phyloP scores from a whole-genome alignment of 2,329 filamentous ascomycete species.

The Colletotrichum trifolii region DNA sequence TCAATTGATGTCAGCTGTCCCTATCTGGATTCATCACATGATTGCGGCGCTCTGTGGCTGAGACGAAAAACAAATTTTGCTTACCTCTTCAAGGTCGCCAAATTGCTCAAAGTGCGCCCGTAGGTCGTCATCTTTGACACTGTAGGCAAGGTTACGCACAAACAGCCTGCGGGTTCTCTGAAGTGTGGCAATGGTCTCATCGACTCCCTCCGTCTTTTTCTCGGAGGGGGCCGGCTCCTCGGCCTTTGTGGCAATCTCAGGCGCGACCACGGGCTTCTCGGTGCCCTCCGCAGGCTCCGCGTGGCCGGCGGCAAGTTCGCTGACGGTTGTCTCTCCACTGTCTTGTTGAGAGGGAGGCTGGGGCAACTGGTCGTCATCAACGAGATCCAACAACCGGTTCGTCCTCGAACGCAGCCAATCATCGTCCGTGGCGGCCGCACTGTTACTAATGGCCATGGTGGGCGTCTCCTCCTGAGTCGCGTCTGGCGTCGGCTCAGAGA shows the following conservation, averaged over 20 bases:
- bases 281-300: conserved; percentile 36
- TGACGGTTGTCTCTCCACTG: conserved; percentile 32
- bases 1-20: conserved; percentile 95
- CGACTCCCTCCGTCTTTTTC: conserved; percentile 47
- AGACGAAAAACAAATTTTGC: conserved; percentile 49
- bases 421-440: conserved; percentile 71
- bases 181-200: conserved; percentile 68
- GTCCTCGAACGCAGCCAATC: conserved; percentile 95
- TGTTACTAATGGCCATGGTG: conserved; percentile 11
- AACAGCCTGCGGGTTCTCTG: conserved; percentile 83
- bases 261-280: conserved; percentile 36
- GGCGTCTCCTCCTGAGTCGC: conserved; percentile 25
- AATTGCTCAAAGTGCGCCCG: conserved; percentile 76
- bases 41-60: conserved; percentile 23
- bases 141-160: conserved; percentile 88
- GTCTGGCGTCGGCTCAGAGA: conserved; percentile 17
- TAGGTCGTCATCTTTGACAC: conserved; percentile 80
- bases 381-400: conserved; percentile 84
- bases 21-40: conserved; percentile 98
- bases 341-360: conserved; percentile 38
- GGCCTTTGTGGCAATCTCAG: conserved; percentile 42
- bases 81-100: conserved; percentile 88
- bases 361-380: conserved; percentile 75
- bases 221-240: conserved; percentile 27
- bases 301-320: conserved; percentile 8